phyloP scores from a whole-genome alignment of 2,329 filamentous ascomycete genomes.

The Pyricularia sp. region DNA sequence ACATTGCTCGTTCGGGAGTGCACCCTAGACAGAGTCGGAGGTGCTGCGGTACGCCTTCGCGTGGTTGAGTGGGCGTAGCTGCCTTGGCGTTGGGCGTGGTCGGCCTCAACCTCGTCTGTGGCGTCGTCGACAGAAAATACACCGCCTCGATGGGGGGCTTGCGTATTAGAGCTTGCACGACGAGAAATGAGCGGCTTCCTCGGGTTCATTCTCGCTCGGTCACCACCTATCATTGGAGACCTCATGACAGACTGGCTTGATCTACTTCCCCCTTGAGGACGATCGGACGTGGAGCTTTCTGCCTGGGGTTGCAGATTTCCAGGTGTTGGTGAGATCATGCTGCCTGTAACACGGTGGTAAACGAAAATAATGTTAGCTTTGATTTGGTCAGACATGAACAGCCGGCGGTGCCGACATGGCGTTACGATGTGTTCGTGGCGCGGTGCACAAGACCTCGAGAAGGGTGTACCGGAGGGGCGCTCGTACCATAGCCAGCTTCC shows the following conservation, averaged over 20 bases:
- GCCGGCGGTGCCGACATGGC: background rate
- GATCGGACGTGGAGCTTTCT: slow-evolving; percentile 25
- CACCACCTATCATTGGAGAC: slow-evolving; percentile 32
- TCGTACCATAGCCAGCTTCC: slow-evolving; percentile 43
- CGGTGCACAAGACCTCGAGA: background rate
- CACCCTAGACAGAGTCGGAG: slow-evolving; percentile 17
- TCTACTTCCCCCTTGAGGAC: slow-evolving; percentile 22
- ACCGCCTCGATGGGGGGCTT: slow-evolving; percentile 66
- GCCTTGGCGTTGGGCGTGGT: slow-evolving; percentile 33
- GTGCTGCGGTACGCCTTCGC: slow-evolving; percentile 23
- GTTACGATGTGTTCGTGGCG: slow-evolving; percentile 2
- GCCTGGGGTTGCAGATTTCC: slow-evolving; percentile 13
- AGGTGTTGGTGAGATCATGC: slow-evolving; percentile 15
- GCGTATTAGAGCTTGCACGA: slow-evolving; percentile 57
- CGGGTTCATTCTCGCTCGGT: slow-evolving; percentile 38
- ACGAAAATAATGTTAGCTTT: slow-evolving; percentile 10
- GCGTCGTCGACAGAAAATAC: slow-evolving; percentile 90
- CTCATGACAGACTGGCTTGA: slow-evolving; percentile 17
- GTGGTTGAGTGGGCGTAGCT: slow-evolving; percentile 21
- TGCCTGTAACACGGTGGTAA: slow-evolving; percentile 14
- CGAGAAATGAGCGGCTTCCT: slow-evolving; percentile 63
- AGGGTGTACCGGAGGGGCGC: slow-evolving; percentile 4
- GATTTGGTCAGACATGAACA: background rate
- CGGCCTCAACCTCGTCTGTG: slow-evolving; percentile 62
- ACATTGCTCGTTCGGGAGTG: slow-evolving; percentile 16